phyloP scores from a whole-genome alignment of 495 filamentous ascomycete genomes.

The Parachaetomium inaequale region DNA sequence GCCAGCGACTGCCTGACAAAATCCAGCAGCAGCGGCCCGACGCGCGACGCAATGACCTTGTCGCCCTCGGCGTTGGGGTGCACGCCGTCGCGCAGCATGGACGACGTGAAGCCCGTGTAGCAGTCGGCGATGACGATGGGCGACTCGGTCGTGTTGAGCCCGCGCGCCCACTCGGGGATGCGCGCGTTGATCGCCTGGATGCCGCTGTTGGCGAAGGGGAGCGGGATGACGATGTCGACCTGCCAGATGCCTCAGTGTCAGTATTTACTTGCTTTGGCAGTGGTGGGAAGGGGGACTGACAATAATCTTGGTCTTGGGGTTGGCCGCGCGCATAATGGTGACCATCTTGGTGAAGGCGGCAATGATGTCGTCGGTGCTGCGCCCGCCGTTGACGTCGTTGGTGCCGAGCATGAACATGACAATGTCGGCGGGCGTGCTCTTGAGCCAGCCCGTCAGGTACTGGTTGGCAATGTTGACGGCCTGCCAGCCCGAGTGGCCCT shows the following conservation, averaged over 20 bases:
- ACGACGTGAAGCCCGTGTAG: conserved; percentile 32
- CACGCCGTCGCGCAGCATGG: conserved; percentile 36
- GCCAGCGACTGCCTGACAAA: conserved; percentile 17
- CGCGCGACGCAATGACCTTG: conserved; percentile 28
- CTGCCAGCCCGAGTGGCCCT: conserved; percentile 44
- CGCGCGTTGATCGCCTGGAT: conserved; percentile 34
- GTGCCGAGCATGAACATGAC: conserved; percentile 47
- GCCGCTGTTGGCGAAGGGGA: conserved; percentile 20
- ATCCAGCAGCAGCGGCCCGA: conserved; percentile 34
- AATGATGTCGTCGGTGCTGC: conserved; percentile 34
- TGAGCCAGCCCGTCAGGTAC: conserved; percentile 39
- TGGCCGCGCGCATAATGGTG: conserved; percentile 32
- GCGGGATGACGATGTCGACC: conserved; percentile 37
- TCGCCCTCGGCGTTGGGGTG: conserved; percentile 39
- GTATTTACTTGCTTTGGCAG: not conserved
- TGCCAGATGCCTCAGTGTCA: not conserved
- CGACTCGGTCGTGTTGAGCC: conserved; percentile 32
- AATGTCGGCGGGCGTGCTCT: conserved; percentile 37
- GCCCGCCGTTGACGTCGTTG: conserved; percentile 36
- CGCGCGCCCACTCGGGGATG: conserved; percentile 37
- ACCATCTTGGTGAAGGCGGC: conserved; percentile 41
- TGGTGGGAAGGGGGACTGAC: conserved; percentile 21
- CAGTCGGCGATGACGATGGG: conserved; percentile 42
- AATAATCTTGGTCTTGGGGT: conserved; percentile 39
- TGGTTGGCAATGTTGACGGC: conserved; percentile 46